A percentile compares a stretch with the other conserved stretches of the same genome.
phyloP scores from a whole-genome alignment of 202 grass and related monocot species.

The Sporobolus alterniflorus region DNA sequence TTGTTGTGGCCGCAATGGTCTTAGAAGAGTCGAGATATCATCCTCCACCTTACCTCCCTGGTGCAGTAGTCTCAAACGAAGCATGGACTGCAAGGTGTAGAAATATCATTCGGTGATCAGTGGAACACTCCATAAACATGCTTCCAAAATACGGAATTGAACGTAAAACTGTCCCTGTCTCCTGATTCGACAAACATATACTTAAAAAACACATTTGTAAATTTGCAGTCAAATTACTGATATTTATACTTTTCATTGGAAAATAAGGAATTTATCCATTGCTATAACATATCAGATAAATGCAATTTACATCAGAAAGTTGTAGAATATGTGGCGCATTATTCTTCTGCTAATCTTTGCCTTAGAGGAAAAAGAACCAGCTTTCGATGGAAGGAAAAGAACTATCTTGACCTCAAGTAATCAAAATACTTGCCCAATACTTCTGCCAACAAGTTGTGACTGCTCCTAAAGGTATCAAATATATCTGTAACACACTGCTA shows the following conservation, averaged over 20 bases:
- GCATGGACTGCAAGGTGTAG: constrained; percentile 76
- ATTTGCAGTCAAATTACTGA: not conserved
- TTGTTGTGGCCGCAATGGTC: constrained; percentile 43
- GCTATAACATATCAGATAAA: not conserved
- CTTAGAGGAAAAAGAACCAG: constrained; percentile 26
- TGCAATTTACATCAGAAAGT: not conserved
- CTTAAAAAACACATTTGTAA: not conserved
- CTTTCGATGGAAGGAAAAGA: constrained; percentile 12
- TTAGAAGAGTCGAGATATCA: constrained; percentile 47
- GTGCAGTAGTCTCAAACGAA: constrained; percentile 68
- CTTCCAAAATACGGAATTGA: not conserved
- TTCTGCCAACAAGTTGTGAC: not conserved
- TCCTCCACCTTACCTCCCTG: constrained; percentile 58
- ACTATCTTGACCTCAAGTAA: constrained; percentile 25
- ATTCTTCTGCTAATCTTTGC: constrained; percentile 18
- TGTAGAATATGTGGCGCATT: not conserved
- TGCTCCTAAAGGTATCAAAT: not conserved
- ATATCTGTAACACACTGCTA: too few relatives aligned
- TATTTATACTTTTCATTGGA: not conserved
- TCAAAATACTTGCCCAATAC: constrained; percentile 20
- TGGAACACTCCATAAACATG: constrained; percentile 10
- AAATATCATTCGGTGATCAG: constrained; percentile 24
- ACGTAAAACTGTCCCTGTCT: not conserved
- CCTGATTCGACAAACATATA: not conserved
- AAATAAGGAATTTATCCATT: not conserved